A percentile compares a stretch with the other conserved stretches of the same genome.
Conservation (phyloP, 139 green algal species). For the Chlamydomonas sp. region DNA sequence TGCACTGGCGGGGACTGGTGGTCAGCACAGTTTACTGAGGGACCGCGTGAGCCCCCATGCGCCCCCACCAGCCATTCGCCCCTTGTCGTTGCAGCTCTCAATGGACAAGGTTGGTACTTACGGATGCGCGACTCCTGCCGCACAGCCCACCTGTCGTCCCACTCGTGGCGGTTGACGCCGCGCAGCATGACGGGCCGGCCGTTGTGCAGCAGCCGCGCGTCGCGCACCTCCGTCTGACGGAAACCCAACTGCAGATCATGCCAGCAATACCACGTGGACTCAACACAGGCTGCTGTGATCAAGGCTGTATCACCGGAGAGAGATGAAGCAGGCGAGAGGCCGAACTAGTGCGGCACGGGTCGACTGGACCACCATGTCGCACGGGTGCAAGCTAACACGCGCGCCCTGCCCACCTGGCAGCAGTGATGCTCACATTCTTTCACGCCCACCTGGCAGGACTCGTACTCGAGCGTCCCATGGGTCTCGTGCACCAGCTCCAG, state of each 20-base stretch:
- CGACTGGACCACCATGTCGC: no score
- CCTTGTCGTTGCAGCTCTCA: no score
- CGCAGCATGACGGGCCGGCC: conserved; percentile 76
- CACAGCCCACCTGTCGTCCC: conserved; percentile 75
- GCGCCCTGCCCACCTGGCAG: no score
- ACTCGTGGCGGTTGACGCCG: conserved; percentile 96
- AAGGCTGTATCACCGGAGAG: background rate
- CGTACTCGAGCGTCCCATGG: conserved; percentile 65
- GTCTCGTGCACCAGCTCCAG: conserved; percentile 63
- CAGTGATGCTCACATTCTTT: background rate
- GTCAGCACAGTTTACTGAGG: no score
- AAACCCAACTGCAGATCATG: conserved; percentile 77
- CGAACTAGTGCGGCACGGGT: no score
- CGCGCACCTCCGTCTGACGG: conserved; percentile 67
- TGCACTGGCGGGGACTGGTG: no score
- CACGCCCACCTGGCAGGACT: conserved; percentile 80
- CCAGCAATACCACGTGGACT: background rate
- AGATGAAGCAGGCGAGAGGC: no score
- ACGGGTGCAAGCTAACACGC: no score
- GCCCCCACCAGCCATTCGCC: no score
- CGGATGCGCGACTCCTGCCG: no score
- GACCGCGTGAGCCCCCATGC: no score
- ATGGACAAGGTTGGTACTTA: no score
- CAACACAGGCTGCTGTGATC: background rate
- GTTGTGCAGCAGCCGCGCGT: conserved; percentile 88